These are phyloP conservation scores for Funneliformis caledonium DNA, from an alignment of 371 early-diverging fungal species.

Conservation along the genomic window DNA sequence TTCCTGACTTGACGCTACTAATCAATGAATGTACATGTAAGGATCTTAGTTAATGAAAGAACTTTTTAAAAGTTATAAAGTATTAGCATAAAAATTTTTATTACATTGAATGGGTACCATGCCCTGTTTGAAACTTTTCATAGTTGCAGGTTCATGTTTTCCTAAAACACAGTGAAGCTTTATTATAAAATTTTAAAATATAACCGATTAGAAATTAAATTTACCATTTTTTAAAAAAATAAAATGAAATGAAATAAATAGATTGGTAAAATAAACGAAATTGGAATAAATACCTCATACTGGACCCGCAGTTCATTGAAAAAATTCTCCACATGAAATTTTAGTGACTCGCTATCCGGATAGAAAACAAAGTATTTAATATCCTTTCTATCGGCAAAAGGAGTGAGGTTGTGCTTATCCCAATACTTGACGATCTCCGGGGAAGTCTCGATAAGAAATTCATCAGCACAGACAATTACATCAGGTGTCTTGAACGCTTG, in stretches of 20 bases:
- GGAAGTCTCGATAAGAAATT: constrained; percentile 63
- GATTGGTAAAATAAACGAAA: background rate
- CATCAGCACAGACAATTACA: constrained; percentile 62
- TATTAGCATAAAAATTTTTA: background rate
- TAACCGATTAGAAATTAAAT: background rate
- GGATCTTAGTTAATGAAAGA: background rate
- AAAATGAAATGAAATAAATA: background rate
- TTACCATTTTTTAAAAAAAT: background rate
- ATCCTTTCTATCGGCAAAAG: constrained; percentile 59
- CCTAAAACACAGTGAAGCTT: background rate
- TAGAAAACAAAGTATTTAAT: constrained; percentile 61
- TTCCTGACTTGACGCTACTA: background rate
- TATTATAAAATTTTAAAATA: background rate
- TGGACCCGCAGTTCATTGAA: constrained; percentile 59
- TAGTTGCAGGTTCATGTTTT: background rate
- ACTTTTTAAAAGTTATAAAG: background rate
- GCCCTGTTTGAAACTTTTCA: background rate
- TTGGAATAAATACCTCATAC: constrained; percentile 48
- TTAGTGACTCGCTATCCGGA: constrained; percentile 57
- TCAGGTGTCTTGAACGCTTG: constrained; percentile 57
- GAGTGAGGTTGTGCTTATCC: constrained; percentile 66
- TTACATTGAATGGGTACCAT: constrained; percentile 19
- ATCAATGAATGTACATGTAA: background rate
- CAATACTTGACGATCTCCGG: constrained; percentile 62
- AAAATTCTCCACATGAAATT: constrained; percentile 51